These are phyloP conservation scores for Vinca minor DNA, from an alignment of 257 asterid genomes.

Conservation along the genomic window DNA sequence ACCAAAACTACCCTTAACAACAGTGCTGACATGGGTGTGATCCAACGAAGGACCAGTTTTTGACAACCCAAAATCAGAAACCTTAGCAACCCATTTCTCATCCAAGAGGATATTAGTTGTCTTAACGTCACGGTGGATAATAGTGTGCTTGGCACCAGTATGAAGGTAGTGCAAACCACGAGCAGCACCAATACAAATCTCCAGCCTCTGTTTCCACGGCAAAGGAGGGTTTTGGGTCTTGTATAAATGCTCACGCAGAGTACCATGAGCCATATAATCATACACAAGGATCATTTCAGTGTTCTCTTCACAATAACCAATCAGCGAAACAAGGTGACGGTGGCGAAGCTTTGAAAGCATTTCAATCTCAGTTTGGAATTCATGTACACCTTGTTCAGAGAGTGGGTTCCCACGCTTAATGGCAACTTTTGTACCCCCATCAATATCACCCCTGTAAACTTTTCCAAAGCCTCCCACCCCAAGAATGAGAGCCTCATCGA, in stretches of 20 bases:
- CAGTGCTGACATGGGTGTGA: slow-evolving; percentile 84
- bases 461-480: slow-evolving; percentile 93
- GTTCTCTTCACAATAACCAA: slow-evolving; percentile 86
- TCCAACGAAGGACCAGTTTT: slow-evolving; percentile 85
- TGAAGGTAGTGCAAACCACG: slow-evolving; percentile 87
- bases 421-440: slow-evolving; percentile 79
- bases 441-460: slow-evolving; percentile 76
- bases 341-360: slow-evolving; percentile 94
- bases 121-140: slow-evolving; percentile 87
- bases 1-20: slow-evolving; percentile 75
- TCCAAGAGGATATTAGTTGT: slow-evolving; percentile 87
- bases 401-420: slow-evolving; percentile 92
- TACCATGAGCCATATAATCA: slow-evolving; percentile 84
- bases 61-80: slow-evolving; percentile 80
- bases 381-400: slow-evolving; percentile 80
- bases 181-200: slow-evolving; percentile 83
- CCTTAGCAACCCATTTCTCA: slow-evolving; percentile 89
- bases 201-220: slow-evolving; percentile 91
- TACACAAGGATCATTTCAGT: slow-evolving; percentile 85
- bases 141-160: slow-evolving; percentile 81
- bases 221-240: slow-evolving; percentile 79
- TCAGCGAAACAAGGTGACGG: slow-evolving; percentile 78
- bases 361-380: slow-evolving; percentile 87
- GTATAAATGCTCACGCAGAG: slow-evolving; percentile 82
- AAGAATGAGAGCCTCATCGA: slow-evolving; percentile 66